Evolutionary conservation across 225 moss, liverwort and hornwort genomes (phyloP).

Genomic region (Thuidium tamariscinum): DNA sequence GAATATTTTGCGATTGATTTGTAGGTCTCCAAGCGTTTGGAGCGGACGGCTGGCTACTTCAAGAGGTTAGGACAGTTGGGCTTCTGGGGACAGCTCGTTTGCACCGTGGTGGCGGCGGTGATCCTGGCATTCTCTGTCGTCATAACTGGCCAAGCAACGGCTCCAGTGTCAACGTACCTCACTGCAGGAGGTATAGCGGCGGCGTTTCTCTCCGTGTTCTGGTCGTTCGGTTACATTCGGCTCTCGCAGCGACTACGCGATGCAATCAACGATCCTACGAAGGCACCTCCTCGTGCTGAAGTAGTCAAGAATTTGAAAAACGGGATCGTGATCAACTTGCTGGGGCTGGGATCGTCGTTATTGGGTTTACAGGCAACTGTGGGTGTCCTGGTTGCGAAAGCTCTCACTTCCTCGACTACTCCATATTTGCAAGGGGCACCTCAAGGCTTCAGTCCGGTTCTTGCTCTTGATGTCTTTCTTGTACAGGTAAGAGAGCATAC

Average conservation of each 20-base stretch:
- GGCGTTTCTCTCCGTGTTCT: constrained; percentile 86
- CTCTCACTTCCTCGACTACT: constrained; percentile 81
- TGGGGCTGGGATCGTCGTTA: constrained; percentile 73
- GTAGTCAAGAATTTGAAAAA: constrained; percentile 93
- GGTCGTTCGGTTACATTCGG: constrained; percentile 89
- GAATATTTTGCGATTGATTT: background rate
- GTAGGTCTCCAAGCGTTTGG: constrained; percentile 93
- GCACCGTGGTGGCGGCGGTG: constrained; percentile 75
- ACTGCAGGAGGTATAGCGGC: constrained; percentile 86
- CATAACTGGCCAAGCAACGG: constrained; percentile 78
- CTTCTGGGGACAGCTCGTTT: constrained; percentile 92
- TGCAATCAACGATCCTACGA: constrained; percentile 69
- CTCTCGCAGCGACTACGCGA: constrained; percentile 67
- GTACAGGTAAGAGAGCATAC: constrained; percentile 58
- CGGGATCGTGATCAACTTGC: constrained; percentile 76
- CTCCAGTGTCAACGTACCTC: constrained; percentile 80
- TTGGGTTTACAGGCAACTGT: constrained; percentile 93
- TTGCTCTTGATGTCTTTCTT: constrained; percentile 92
- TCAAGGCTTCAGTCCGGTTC: constrained; percentile 75
- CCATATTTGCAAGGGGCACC: constrained; percentile 90
- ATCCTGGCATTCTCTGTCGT: constrained; percentile 86
- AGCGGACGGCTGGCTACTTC: constrained; percentile 84
- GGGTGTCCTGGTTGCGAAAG: constrained; percentile 86
- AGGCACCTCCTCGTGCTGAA: constrained; percentile 90
- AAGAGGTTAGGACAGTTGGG: constrained; percentile 81